Evolutionary conservation across 495 filamentous ascomycete genomes (phyloP), one percentile per base, ranked within the genome.

Genomic region (Eremomyces bilateralis): DNA sequence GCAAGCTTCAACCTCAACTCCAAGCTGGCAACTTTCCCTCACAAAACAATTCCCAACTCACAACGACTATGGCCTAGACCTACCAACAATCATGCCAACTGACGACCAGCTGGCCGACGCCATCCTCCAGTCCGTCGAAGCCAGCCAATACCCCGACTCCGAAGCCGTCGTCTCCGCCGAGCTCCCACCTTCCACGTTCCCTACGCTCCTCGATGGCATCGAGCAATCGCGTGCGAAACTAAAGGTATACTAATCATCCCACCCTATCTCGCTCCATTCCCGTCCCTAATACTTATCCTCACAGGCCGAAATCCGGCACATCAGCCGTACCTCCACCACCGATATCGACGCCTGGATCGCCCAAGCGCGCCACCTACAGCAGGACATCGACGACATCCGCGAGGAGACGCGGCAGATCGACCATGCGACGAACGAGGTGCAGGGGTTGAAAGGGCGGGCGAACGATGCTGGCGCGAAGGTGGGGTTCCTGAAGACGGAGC

Each of bases 321-420:
- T 80, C 25, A 85, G 81, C 59, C 65, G 68, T 25, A 68, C 76
- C 30, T 75, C 69, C 27, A 71, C 72, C 29, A 67, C 74, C 15
- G 77, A 88, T 46, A 73, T 88, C 42, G 73, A 80, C 46, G 61
- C 69, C 40, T 94, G 84, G 84, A 76, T 88, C 36, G 52, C 61
- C 15, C 78, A 84, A 51, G 80, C 82, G 21, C 76, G 76, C 50
- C 69, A 75, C 33, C 67, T 91, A n/a, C 76, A 81, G 46, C 62
- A 65, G 20, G 84, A 92, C 43, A 79, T 94, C 38, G 64, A 77
- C 43, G 62, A 63, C 21, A 77, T 80, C 13, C 67, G 73, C 40
- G 59, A 62, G 6, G 71, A 73, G 19, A 80, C 82, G 13, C 70
- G 67, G 33, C 67, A 76, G 30, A 88, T 94, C 31, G 65, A 80